Percentiles rank a stretch among this genome's conserved stretches.
Evolutionary conservation across 2,329 filamentous ascomycete species (phyloP).

Genomic region (Aureobasidium leucospermi): DNA sequence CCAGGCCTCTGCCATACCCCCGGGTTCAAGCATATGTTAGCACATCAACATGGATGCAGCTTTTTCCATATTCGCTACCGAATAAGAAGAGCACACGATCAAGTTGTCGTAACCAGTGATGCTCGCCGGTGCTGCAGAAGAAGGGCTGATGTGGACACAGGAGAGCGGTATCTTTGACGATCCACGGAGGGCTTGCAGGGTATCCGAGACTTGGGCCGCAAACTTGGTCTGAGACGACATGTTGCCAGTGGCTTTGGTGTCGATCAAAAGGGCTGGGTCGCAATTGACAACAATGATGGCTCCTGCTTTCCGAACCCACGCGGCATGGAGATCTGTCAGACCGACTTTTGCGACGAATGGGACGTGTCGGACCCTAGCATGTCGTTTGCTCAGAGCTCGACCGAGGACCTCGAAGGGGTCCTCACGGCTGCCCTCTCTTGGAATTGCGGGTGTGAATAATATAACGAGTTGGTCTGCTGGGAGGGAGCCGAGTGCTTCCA

Average conservation of each 20-base stretch:
- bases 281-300: conserved; percentile 56
- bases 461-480: conserved; percentile 34
- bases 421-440: conserved; percentile 23
- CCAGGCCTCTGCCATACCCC: background rate
- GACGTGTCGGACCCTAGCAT: conserved; percentile 60
- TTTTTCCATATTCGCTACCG: background rate
- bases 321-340: conserved; percentile 56
- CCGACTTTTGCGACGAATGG: conserved; percentile 60
- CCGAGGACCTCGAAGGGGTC: conserved; percentile 71
- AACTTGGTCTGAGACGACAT: conserved; percentile 21
- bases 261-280: conserved; percentile 22
- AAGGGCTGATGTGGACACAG: background rate
- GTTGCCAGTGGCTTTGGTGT: conserved; percentile 26
- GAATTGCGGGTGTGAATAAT: conserved; percentile 37
- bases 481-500: conserved; percentile 17
- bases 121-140: background rate
- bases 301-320: conserved; percentile 54
- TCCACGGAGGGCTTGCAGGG: background rate
- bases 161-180: background rate
- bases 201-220: conserved; percentile 14
- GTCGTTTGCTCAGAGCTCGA: conserved; percentile 51
- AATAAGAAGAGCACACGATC: conserved; percentile 10
- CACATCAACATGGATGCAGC: conserved; percentile 4
- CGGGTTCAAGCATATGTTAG: background rate
- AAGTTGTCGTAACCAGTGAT: conserved; percentile 1